phyloP scores from a whole-genome alignment of 2,329 filamentous ascomycete genomes.

The Proliferodiscus dingleyae region DNA sequence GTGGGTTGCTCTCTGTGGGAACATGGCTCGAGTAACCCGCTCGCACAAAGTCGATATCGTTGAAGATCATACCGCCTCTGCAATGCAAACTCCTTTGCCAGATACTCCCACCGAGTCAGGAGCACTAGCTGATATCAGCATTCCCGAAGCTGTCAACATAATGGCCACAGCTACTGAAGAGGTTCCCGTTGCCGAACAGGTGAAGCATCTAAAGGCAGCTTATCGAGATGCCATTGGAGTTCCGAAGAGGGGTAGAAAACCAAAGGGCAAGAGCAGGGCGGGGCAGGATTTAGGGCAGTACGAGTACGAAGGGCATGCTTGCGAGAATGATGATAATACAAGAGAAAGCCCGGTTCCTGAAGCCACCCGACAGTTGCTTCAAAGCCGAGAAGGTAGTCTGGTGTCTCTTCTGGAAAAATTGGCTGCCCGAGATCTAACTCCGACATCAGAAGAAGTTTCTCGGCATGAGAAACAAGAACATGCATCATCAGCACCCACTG shows the following conservation, averaged over 20 bases:
- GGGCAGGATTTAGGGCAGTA: slow-evolving; percentile 14
- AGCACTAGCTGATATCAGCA: slow-evolving; percentile 17
- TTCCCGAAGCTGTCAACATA: slow-evolving; percentile 16
- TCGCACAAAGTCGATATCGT: slow-evolving; percentile 27
- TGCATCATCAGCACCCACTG: slow-evolving; percentile 5
- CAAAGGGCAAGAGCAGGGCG: slow-evolving; percentile 22
- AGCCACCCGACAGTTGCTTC: slow-evolving; percentile 5
- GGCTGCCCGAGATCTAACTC: slow-evolving; percentile 8
- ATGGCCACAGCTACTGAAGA: slow-evolving; percentile 17
- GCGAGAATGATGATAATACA: slow-evolving; percentile 3
- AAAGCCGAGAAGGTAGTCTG: slow-evolving; percentile 14
- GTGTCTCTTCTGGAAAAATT: slow-evolving; percentile 8
- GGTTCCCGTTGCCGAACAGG: slow-evolving; percentile 20
- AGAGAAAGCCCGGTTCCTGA: slow-evolving; percentile 5
- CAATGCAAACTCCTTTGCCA: slow-evolving; percentile 18
- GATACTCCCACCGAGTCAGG: slow-evolving; percentile 12
- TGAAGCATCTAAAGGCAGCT: slow-evolving; percentile 31
- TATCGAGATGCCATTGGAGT: slow-evolving; percentile 29
- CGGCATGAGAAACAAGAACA: slow-evolving; percentile 4
- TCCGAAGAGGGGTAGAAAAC: slow-evolving; percentile 25
- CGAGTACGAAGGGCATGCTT: slow-evolving; percentile 6
- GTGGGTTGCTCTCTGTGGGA: too few relatives aligned
- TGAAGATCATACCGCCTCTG: slow-evolving; percentile 26
- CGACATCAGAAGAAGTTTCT: slow-evolving; percentile 6
- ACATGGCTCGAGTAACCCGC: slow-evolving; percentile 30